phyloP scores from a whole-genome alignment of 1,139 yeast genomes.

The Yamadazyma dushanensis region DNA sequence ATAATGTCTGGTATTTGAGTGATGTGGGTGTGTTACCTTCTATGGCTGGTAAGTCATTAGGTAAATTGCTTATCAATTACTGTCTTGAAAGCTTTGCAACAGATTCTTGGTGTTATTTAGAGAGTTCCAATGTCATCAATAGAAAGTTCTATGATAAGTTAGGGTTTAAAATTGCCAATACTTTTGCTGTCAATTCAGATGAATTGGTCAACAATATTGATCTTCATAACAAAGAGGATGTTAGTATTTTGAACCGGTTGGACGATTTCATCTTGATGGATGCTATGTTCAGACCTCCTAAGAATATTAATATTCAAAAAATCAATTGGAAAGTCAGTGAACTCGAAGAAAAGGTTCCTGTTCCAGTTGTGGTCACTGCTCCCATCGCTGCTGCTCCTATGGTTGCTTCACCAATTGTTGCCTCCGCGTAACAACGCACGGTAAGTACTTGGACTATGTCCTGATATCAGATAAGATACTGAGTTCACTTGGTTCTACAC shows the following conservation, averaged over 20 bases:
- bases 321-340: neutral
- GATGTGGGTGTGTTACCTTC: conserved; percentile 42
- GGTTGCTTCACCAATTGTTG: conserved; percentile 2
- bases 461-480: conserved; percentile 11
- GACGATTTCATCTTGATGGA: conserved; percentile 19
- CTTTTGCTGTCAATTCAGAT: conserved; percentile 39
- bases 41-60: conserved; percentile 43
- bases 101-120: conserved; percentile 39
- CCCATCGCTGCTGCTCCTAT: conserved; percentile 1
- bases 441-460: conserved; percentile 4
- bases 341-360: conserved; percentile 1
- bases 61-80: conserved; percentile 34
- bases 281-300: conserved; percentile 21
- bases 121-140: conserved; percentile 52
- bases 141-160: conserved; percentile 49
- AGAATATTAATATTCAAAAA: conserved; percentile 13
- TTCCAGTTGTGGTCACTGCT: neutral
- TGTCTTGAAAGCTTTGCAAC: conserved; percentile 23
- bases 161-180: conserved; percentile 46
- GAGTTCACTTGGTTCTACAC: conserved; percentile 12
- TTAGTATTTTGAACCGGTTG: conserved; percentile 11
- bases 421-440: conserved; percentile 15
- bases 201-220: conserved; percentile 21
- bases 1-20: conserved; percentile 38
- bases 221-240: conserved; percentile 13